These are phyloP conservation scores for Suaeda aralocaspica DNA, from an alignment of 148 eudicot species.

Conservation along the genomic window DNA sequence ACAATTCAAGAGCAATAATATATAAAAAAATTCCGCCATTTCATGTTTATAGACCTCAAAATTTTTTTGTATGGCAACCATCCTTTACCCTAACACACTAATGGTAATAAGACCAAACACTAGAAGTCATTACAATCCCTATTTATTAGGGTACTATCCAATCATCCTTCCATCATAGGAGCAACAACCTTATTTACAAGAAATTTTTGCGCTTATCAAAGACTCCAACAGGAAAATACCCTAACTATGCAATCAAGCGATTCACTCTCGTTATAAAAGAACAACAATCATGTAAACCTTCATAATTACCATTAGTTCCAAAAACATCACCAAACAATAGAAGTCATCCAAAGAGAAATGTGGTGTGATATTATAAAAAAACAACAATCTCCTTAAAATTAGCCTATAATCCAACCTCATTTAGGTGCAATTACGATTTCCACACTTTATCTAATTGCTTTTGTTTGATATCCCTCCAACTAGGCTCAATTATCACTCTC, in stretches of 20 bases:
- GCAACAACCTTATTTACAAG: neutral
- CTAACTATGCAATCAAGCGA: neutral
- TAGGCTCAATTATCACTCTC: neutral
- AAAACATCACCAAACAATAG: neutral
- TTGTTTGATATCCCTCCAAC: neutral
- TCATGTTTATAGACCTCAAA: neutral
- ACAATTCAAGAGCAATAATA: constrained; percentile 1
- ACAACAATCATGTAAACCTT: too few species aligned
- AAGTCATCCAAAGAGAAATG: neutral
- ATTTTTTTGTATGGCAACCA: neutral
- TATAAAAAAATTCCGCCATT: neutral
- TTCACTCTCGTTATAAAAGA: neutral
- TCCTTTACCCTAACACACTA: neutral
- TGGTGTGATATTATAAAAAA: neutral
- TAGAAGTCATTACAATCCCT: neutral
- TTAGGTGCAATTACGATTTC: neutral
- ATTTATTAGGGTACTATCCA: neutral
- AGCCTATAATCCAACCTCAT: neutral
- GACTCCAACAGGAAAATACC: neutral
- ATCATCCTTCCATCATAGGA: too few species aligned
- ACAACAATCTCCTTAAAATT: neutral
- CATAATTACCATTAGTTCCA: neutral
- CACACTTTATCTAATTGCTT: neutral
- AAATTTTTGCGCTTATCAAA: neutral
- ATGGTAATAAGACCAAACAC: neutral